Conservation (phyloP, 1,284 basidiomycete genomes). For the Mycosarcoma mackinlayi region DNA sequence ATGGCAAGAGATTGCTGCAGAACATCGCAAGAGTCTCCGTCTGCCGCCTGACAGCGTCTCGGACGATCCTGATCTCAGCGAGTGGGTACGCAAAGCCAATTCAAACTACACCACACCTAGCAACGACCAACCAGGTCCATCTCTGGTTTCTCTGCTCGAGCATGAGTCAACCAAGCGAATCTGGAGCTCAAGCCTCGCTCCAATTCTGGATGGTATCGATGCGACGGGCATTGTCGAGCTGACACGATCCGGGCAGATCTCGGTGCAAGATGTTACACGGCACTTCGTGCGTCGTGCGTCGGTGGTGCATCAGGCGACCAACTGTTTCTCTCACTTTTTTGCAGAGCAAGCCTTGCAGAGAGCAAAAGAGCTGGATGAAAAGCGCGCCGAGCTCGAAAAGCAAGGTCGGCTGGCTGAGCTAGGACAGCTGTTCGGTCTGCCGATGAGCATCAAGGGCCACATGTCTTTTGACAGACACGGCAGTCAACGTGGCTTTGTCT, state of each 20-base stretch:
- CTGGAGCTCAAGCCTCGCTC: constrained; percentile 21
- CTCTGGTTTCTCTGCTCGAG: constrained; percentile 14
- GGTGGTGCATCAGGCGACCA: constrained; percentile 49
- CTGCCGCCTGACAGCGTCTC: constrained; percentile 11
- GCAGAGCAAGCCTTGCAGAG: constrained; percentile 14
- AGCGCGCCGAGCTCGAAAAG: constrained; percentile 11
- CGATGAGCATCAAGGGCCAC: constrained; percentile 56
- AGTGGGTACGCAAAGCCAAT: constrained; percentile 22
- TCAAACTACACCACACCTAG: constrained; percentile 5
- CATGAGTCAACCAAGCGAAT: constrained; percentile 9
- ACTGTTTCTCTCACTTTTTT: constrained; percentile 48
- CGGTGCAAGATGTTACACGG: constrained; percentile 14
- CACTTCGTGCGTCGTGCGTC: constrained; percentile 35
- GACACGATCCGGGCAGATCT: constrained; percentile 23
- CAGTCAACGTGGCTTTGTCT: constrained; percentile 52
- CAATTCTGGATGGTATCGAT: constrained; percentile 16
- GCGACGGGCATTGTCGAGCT: constrained; percentile 30
- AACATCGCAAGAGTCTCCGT: constrained; percentile 17
- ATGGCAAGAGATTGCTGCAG: constrained; percentile 29
- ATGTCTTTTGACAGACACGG: constrained; percentile 30
- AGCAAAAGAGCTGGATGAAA: constrained; percentile 32
- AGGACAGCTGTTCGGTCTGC: constrained; percentile 43
- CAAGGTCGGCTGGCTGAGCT: constrained; percentile 25
- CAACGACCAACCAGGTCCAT: constrained; percentile 22
- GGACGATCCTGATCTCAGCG: constrained; percentile 6